Evolutionary conservation across 169 alveolate species (phyloP), one percentile per base, ranked within the genome.

Genomic region (Cryptosporidium canis): DNA sequence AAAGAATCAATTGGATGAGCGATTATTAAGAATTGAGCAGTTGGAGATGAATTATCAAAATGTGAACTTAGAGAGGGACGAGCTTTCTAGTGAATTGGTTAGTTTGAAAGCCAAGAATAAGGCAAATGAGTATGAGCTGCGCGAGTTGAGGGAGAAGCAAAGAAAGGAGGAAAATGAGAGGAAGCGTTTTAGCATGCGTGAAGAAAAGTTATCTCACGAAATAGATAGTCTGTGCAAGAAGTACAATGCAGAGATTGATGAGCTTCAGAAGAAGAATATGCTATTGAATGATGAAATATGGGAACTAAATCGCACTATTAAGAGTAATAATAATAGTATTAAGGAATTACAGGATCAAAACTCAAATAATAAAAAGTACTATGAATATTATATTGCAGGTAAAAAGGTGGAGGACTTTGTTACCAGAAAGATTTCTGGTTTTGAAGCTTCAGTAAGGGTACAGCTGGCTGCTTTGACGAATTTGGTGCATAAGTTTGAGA

Each of bases 131-230:
- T 77, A 56, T 41, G 87, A 77, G 44, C 29, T 77, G 8, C 65
- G 58, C 14, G 87, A 55, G 27, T 29, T 77, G 6, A 51, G 64
- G n/a, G 87, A 77, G 33, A 77, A 61, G 53, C 55, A 61, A 7
- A 77, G 87, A 56, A 77, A 77, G 37, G 87, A 77, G 14, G 87
- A 77, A 63, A 77, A 77, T 77, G 87, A 77, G 65, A 77, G 66
- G 39, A 77, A 61, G 39, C 51, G 87, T 39, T 53, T 56, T 14
- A 35, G 44, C n/a, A 58, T 58, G 70, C 70, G 87, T 24, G 87
- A 77, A 44, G 77, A 61, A 35, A 77, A 77, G 24, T 24, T 77
- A 41, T 77, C 87, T 58, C 72, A 77, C 18, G 87, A 77, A 55
- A 61, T 77, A n/a, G 87, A 55, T 29, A 77, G 72, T 58, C 44